phyloP scores from a whole-genome alignment of 768 basidiomycete species.

The Pleurotus giganteus region DNA sequence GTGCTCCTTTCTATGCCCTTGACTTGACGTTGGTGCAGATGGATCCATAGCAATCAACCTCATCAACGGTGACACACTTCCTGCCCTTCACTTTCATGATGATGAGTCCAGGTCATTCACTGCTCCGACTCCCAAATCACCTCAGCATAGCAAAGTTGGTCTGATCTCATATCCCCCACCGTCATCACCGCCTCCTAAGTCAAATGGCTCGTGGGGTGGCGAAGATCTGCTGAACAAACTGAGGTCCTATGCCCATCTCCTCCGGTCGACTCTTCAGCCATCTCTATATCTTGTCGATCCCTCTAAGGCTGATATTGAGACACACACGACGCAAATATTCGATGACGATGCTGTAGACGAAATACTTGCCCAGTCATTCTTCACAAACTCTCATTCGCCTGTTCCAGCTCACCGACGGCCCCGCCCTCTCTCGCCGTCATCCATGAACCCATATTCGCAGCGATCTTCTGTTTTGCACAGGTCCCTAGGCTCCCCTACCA shows the following conservation, averaged over 20 bases:
- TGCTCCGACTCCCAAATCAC: conserved; percentile 40
- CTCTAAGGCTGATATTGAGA: conserved; percentile 86
- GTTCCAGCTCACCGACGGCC: conserved; percentile 83
- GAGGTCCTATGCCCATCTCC: conserved; percentile 71
- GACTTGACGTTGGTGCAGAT: conserved; percentile 41
- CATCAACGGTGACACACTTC: conserved; percentile 80
- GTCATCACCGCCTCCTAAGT: conserved; percentile 39
- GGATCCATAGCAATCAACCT: conserved; percentile 89
- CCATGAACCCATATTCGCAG: conserved; percentile 56
- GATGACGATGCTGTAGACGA: conserved; percentile 86
- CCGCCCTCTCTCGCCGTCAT: conserved; percentile 50
- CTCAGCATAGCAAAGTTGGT: conserved; percentile 27
- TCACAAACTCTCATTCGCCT: conserved; percentile 73
- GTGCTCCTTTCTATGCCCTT: conserved; percentile 13
- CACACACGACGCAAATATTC: conserved; percentile 83
- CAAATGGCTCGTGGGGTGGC: conserved; percentile 75
- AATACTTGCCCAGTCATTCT: conserved; percentile 79
- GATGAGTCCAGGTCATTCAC: conserved; percentile 88
- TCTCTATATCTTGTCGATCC: conserved; percentile 91
- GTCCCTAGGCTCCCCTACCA: conserved; percentile 60
- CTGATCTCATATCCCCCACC: conserved; percentile 63
- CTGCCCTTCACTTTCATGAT: conserved; percentile 94
- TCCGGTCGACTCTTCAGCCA: conserved; percentile 84
- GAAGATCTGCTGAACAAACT: conserved; percentile 82
- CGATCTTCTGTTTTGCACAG: conserved; percentile 80